Evolutionary conservation across 352 stramenopile species (phyloP).

Genomic region (Pythium sukuiense): DNA sequence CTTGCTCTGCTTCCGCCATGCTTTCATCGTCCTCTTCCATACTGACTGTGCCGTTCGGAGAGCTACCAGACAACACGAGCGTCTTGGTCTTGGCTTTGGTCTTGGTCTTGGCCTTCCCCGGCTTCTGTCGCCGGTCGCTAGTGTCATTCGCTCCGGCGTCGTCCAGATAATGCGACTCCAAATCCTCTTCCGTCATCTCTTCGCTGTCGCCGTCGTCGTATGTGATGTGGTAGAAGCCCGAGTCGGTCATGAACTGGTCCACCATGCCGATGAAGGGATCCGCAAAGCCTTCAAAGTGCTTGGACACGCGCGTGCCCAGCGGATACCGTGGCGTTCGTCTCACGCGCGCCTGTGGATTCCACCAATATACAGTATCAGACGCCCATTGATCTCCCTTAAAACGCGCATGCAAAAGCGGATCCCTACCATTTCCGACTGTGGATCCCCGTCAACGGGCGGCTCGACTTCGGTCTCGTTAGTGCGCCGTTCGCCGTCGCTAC

Average conservation of each 20-base stretch:
- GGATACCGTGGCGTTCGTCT: slow-evolving; percentile 57
- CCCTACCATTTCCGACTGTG: not conserved
- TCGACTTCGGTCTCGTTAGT: not conserved
- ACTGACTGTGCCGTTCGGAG: not conserved
- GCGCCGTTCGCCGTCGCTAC: not conserved
- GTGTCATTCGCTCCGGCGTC: not conserved
- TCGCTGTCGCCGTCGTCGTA: slow-evolving; percentile 83
- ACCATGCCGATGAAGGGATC: slow-evolving; percentile 64
- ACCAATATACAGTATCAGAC: not conserved
- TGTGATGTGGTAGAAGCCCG: slow-evolving; percentile 72
- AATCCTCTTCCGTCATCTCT: slow-evolving; percentile 78
- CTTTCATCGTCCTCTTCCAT: slow-evolving; percentile 12
- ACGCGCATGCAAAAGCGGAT: not conserved
- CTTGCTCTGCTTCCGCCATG: slow-evolving; percentile 26
- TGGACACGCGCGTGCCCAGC: slow-evolving; percentile 59
- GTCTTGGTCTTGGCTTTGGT: slow-evolving; percentile 18
- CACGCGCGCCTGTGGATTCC: slow-evolving; percentile 38
- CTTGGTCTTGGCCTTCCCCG: not conserved
- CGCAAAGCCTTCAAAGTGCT: slow-evolving; percentile 63
- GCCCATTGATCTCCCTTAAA: not conserved
- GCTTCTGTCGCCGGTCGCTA: not conserved
- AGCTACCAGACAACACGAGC: slow-evolving; percentile 14
- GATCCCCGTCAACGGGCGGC: not conserved
- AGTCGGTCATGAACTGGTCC: slow-evolving; percentile 45
- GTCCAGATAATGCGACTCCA: slow-evolving; percentile 42